A percentile compares a stretch with the other conserved stretches of the same genome.
phyloP scores from a whole-genome alignment of 2,329 filamentous ascomycete species.

The Cadophora luteo-olivacea region DNA sequence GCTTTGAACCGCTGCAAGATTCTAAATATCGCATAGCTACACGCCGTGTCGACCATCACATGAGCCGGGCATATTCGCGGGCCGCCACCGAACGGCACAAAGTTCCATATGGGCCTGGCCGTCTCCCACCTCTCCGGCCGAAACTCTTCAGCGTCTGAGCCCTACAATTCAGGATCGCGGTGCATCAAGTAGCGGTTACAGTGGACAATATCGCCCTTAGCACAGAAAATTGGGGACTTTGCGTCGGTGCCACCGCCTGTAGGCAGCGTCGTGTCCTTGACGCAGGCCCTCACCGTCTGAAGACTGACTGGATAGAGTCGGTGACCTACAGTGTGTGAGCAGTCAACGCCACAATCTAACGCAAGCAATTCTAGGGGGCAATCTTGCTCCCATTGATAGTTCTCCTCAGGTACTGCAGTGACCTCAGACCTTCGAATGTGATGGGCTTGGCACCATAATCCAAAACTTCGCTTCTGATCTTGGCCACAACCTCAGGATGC shows the following conservation, averaged over 20 bases:
- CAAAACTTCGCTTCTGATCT: not conserved
- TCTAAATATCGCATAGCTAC: not conserved
- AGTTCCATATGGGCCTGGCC: constrained; percentile 52
- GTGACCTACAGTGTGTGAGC: not conserved
- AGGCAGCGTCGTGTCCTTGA: not conserved
- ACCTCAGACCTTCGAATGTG: not conserved
- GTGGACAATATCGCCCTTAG: not conserved
- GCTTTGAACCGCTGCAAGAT: not conserved
- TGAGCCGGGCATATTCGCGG: not conserved
- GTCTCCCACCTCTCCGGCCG: constrained; percentile 73
- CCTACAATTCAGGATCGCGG: constrained; percentile 65
- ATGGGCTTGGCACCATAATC: not conserved
- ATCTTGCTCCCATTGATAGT: not conserved
- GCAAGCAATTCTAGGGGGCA: too few relatives aligned
- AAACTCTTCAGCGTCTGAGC: constrained; percentile 71
- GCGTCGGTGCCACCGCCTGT: not conserved
- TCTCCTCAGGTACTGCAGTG: not conserved
- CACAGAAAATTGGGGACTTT: not conserved
- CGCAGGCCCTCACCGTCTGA: not conserved
- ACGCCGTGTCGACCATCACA: not conserved
- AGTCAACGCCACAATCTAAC: too few relatives aligned
- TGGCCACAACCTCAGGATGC: not conserved
- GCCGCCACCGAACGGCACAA: constrained; percentile 12
- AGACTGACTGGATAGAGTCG: not conserved
- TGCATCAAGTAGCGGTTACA: not conserved